A percentile compares a stretch with the other conserved stretches of the same genome.
phyloP scores from a whole-genome alignment of 164 flowering plant genomes.

The Protea cynaroides region DNA sequence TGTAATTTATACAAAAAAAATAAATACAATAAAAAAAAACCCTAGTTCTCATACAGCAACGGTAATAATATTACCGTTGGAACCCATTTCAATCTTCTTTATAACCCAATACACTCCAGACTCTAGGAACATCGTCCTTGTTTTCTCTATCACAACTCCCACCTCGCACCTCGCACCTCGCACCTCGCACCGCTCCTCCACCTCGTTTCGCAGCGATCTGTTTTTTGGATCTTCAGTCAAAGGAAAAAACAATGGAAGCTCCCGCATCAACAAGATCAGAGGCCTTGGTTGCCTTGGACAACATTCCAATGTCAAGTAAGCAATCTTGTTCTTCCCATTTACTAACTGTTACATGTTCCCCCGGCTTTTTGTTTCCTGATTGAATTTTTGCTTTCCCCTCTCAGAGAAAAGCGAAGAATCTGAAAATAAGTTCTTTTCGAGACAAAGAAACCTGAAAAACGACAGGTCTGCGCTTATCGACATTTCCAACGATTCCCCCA shows the following conservation, averaged over 20 bases:
- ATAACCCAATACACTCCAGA: background rate
- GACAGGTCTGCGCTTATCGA: constrained; percentile 63
- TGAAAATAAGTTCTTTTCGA: constrained; percentile 35
- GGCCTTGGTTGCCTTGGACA: constrained; percentile 12
- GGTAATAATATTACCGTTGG: background rate
- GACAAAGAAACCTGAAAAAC: constrained; percentile 30
- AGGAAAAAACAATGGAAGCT: background rate
- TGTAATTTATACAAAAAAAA: no score
- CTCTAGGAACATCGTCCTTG: background rate
- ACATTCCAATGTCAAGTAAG: constrained; percentile 33
- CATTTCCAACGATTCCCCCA: constrained; percentile 86
- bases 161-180: no score
- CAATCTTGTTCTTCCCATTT: background rate
- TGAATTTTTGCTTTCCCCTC: constrained; percentile 4
- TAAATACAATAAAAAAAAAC: no score
- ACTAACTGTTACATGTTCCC: no score
- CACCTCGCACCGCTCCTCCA: no score
- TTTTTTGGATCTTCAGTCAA: background rate
- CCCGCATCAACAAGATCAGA: constrained; percentile 4
- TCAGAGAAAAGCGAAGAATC: constrained; percentile 49
- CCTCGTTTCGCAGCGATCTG: no score
- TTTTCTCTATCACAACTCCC: no score
- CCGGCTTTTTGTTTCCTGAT: background rate
- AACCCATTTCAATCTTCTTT: background rate
- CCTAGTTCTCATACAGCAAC: no score